Evolutionary conservation across 2,329 filamentous ascomycete species (phyloP).

Genomic region (Lomentospora prolificans): DNA sequence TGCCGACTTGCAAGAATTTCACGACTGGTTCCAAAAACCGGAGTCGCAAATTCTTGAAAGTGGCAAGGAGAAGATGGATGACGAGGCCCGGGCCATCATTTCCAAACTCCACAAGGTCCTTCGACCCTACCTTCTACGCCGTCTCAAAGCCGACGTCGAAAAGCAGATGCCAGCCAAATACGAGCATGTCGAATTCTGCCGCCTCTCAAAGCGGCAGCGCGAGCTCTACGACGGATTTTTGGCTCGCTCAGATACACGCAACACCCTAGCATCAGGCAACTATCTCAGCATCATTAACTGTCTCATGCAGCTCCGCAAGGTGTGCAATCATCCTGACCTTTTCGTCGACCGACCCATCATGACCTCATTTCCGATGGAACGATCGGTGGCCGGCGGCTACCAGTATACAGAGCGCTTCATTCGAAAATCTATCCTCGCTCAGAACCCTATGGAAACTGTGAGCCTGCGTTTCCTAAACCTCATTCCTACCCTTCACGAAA

Average conservation of each 20-base stretch:
- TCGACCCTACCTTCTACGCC: conserved; percentile 79
- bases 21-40: conserved; percentile 89
- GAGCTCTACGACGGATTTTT: conserved; percentile 96
- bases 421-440: conserved; percentile 52
- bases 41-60: conserved; percentile 95
- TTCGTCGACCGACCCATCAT: conserved; percentile 95
- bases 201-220: conserved; percentile 86
- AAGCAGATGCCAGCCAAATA: conserved; percentile 99
- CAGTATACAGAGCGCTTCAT: conserved; percentile 63
- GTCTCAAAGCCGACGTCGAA: conserved; percentile 92
- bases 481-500: conserved; percentile 61
- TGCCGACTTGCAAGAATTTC: conserved; percentile 90
- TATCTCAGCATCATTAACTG: conserved; percentile 98
- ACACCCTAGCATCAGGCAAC: conserved; percentile 83
- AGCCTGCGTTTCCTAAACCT: conserved; percentile 73
- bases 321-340: conserved; percentile 95
- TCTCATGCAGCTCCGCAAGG: conserved; percentile 92
- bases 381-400: conserved; percentile 66
- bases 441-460: conserved; percentile 52
- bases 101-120: conserved; percentile 89
- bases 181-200: conserved; percentile 92
- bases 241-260: conserved; percentile 77
- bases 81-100: conserved; percentile 85
- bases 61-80: conserved; percentile 86
- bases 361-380: conserved; percentile 88